Percentiles rank a stretch among this genome's conserved stretches.
Evolutionary conservation across 208 protist genomes (phyloP).

Genomic region (Leishmania turanica): DNA sequence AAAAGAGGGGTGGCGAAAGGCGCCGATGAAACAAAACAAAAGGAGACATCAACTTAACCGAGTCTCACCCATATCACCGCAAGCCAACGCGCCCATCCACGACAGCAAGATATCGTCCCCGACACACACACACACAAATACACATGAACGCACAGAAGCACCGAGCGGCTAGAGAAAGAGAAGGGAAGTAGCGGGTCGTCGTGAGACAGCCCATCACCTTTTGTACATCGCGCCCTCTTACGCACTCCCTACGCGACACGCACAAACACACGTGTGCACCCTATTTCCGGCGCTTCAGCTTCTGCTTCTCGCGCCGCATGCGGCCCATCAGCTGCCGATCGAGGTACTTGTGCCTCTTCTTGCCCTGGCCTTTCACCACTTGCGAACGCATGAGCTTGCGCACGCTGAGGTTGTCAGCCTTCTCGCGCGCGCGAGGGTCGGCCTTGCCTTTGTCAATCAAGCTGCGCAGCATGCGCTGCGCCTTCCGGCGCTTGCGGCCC

Average conservation of each 20-base stretch:
- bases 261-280: background rate
- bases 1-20: background rate
- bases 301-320: constrained; percentile 58
- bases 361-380: constrained; percentile 71
- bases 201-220: background rate
- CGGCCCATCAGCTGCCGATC: constrained; percentile 80
- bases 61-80: background rate
- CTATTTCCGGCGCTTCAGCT: constrained; percentile 30
- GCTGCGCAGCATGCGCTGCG: constrained; percentile 82
- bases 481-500: constrained; percentile 93
- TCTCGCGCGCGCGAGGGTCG: constrained; percentile 86
- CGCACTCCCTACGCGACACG: background rate
- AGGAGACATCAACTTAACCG: background rate
- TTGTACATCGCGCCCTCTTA: background rate
- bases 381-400: constrained; percentile 90
- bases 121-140: constrained; percentile 3
- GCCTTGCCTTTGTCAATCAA: constrained; percentile 91
- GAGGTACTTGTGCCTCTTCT: constrained; percentile 86
- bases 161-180: background rate
- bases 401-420: constrained; percentile 72
- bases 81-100: background rate
- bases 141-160: background rate
- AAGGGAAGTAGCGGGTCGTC: background rate
- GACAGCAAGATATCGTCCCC: too few species aligned
- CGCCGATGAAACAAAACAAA: background rate